These are phyloP conservation scores for Tanacetum coccineum DNA, from an alignment of 129 eudicot species.

Conservation along the genomic window DNA sequence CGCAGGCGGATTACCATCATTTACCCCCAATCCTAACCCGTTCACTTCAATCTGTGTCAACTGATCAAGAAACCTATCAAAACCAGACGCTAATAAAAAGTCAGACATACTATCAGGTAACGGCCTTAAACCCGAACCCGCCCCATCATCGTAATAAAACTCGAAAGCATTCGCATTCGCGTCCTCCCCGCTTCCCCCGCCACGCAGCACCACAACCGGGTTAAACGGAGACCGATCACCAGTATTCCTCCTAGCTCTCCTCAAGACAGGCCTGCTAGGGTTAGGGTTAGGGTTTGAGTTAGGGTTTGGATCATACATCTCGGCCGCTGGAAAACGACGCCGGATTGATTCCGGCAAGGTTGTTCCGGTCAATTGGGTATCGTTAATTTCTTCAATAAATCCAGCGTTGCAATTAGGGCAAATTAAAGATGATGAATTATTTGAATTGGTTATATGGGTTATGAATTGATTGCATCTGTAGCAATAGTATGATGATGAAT, in stretches of 20 bases:
- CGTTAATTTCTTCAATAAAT: constrained; percentile 56
- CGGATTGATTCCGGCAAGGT: constrained; percentile 17
- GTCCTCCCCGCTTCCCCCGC: neutral
- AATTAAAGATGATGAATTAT: constrained; percentile 36
- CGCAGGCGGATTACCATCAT: constrained; percentile 60
- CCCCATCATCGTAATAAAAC: constrained; percentile 62
- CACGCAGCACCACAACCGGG: constrained; percentile 31
- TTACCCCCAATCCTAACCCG: constrained; percentile 59
- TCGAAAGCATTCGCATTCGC: constrained; percentile 30
- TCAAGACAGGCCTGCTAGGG: constrained; percentile 37
- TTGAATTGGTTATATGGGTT: constrained; percentile 24
- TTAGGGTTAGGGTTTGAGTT: constrained; percentile 14
- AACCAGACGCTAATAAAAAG: constrained; percentile 74
- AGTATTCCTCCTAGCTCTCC: constrained; percentile 52
- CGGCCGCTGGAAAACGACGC: constrained; percentile 26
- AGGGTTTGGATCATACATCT: constrained; percentile 24
- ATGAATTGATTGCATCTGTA: constrained; percentile 77
- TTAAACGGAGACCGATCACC: constrained; percentile 76
- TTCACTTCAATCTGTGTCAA: constrained; percentile 69
- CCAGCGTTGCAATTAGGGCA: constrained; percentile 82
- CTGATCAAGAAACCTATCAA: constrained; percentile 78
- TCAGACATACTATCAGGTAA: constrained; percentile 65
- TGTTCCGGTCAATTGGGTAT: constrained; percentile 23
- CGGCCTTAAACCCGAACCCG: constrained; percentile 62
- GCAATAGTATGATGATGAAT: constrained; percentile 59